Base-by-base conservation (phyloP, 1,284 basidiomycete genomes). In the Schizophyllum amplum region DNA sequence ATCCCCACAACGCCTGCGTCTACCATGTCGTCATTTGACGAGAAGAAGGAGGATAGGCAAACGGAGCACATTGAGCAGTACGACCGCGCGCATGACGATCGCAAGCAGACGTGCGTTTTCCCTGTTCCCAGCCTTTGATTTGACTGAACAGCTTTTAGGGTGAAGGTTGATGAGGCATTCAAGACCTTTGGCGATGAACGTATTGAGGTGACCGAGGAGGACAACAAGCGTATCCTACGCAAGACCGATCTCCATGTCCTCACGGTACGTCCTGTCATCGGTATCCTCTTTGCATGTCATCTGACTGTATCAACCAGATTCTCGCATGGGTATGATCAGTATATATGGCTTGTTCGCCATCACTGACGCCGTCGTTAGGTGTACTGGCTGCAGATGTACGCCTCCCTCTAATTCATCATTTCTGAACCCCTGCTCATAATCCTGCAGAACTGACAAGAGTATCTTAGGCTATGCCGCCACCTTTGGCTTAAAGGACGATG, bases 361-460 rank as follows among this genome's bases (percentile, higher is more conserved):
- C 24, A 50, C 1, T 23, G 42, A 53, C 23, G 5, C 51, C 22
- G 4, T 26, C 20, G 17, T 42, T 47, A 57, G 60, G 52, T 56
- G 6, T 61, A 61, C 49, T 61, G 53, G 54, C 57, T 61, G 7
- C 60, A 61, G 51, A 61, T 61, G 59, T 60, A 49, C 13, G 56
- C 49, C 47, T 50, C 21, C 46, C 5, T 52, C 47, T 51, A 21
- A 1, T 47, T 51, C 42, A 20, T 11, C 20, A 33, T 17, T 17
- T 24, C 9, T 20, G 20, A n/a, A n/a, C 9, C 24, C 7, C 47
- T 56, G 23, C 47, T 25, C 21, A 27, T 46, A 24, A 24, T 25
- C 4, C 17, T 47, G 2, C 33, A 61, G 60, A 48, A 53, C 60
- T 13, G 60, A 61, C 54, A 61, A 61, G 47, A 47, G 55, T 17